Evolutionary conservation across 805 yeast species (phyloP).

Genomic region (Limtongia smithiae): DNA sequence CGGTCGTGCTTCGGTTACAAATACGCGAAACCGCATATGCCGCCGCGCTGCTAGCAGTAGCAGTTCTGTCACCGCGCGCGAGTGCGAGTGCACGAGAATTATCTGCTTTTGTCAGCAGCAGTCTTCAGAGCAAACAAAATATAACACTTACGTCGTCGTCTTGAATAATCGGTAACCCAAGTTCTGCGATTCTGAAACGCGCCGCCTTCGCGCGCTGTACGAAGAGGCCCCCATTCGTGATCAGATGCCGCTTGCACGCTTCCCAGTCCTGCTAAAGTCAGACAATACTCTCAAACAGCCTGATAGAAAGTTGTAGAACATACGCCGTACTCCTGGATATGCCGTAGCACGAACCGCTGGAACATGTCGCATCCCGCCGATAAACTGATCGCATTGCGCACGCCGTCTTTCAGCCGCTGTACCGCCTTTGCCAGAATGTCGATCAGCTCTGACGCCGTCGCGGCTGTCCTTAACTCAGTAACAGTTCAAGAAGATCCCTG

Average conservation of each 20-base stretch:
- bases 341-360: conserved; percentile 86
- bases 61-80: conserved; percentile 82
- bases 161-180: conserved; percentile 82
- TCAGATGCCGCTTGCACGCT: conserved; percentile 79
- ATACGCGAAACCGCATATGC: conserved; percentile 78
- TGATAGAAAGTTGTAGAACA: not conserved
- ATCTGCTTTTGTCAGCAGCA: conserved; percentile 13
- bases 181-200: conserved; percentile 79
- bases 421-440: conserved; percentile 75
- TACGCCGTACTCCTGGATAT: conserved; percentile 66
- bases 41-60: conserved; percentile 73
- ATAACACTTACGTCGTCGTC: conserved; percentile 71
- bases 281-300: not conserved
- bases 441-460: conserved; percentile 90
- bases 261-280: conserved; percentile 69
- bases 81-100: conserved; percentile 82
- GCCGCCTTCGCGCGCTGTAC: conserved; percentile 88
- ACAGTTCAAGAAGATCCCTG: too few species aligned
- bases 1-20: conserved; percentile 91
- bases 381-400: conserved; percentile 86
- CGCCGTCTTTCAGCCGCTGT: conserved; percentile 65
- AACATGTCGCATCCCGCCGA: conserved; percentile 98
- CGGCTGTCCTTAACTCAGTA: conserved; percentile 43
- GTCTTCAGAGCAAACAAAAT: not conserved
- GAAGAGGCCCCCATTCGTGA: conserved; percentile 89